Conservation (phyloP, 2,329 filamentous ascomycete species). For the Zymoseptoria ardabiliae region DNA sequence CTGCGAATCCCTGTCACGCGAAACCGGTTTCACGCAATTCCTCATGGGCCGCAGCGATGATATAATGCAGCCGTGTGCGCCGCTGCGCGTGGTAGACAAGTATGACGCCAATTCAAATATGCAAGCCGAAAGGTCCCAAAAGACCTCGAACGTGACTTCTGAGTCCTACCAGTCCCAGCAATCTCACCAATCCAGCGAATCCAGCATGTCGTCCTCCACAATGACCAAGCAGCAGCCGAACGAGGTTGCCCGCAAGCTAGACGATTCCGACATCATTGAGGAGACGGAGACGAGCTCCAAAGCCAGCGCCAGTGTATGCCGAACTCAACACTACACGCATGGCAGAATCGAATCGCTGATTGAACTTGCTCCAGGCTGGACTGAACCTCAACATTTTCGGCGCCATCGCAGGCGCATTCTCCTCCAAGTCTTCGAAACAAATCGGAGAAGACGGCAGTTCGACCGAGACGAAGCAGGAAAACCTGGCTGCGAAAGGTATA, state of each 20-base stretch:
- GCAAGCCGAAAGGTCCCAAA: not conserved
- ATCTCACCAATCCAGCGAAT: not conserved
- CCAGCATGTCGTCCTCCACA: conserved; percentile 9
- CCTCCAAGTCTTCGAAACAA: conserved; percentile 27
- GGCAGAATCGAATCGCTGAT: not conserved
- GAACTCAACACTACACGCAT: not conserved
- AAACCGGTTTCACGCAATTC: not conserved
- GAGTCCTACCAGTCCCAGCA: not conserved
- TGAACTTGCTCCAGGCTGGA: conserved; percentile 25
- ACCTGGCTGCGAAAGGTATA: conserved; percentile 23
- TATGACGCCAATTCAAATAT: not conserved
- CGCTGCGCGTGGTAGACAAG: not conserved
- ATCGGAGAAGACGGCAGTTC: conserved; percentile 25
- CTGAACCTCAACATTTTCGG: conserved; percentile 33
- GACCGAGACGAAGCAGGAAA: conserved; percentile 25
- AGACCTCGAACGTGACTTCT: not conserved
- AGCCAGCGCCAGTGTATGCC: conserved; percentile 28
- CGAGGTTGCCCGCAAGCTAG: conserved; percentile 10
- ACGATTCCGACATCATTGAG: conserved; percentile 16
- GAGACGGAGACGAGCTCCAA: conserved; percentile 28
- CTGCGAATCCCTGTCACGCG: not conserved
- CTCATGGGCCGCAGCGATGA: not conserved
- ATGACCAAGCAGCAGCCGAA: conserved; percentile 8
- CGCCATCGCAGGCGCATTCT: conserved; percentile 29
- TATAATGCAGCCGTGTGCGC: not conserved